Evolutionary conservation across 1,284 basidiomycete species (phyloP), one percentile per base, ranked within the genome.

Genomic region (Fomitopsis palustris): DNA sequence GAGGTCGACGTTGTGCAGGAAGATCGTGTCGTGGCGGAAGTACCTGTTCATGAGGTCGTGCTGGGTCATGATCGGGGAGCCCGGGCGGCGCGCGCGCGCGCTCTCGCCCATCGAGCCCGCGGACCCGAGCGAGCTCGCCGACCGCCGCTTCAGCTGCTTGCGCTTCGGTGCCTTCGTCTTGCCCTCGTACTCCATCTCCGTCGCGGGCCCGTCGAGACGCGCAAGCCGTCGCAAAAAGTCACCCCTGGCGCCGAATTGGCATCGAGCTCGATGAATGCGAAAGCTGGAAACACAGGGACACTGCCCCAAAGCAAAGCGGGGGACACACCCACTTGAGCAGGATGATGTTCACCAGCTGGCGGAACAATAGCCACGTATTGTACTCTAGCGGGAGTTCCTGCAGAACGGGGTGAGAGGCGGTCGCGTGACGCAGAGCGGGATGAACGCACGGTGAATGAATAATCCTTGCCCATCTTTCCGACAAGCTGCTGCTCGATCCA

Each of bases 381-480:
- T 92, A 95, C 72, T 94, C 92, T 59, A 93, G 69, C 0, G 90
- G 89, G 21, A 92, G 77, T 60, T 90, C 85, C 90, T 92, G 64
- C 56, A 52, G 7, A 16, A 3, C 37, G 55, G n/a, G n/a, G 27
- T 49, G 52, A 59, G 49, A 51, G 54, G 39, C 31, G 58, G 63
- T 65, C 64, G 64, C 64, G 62, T 64, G 62, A 59, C 55, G 10
- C 21, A 35, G 16, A 25, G 37, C 35, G 45, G 53, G 41, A 27
- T 38, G 53, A 17, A 78, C 88, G 67, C 63, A 93, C 90, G 68
- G 96, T 92, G 72, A 96, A 97, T 10, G 89, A 88, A 74, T 98
- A 98, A 67, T 94, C 93, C 60, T 85, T 85, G 55, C 95, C 95
- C 93, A 98, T 96, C 79, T 98, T 98, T 31, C 89, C 93, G 37